A percentile compares a stretch with the other conserved stretches of the same genome.
Evolutionary conservation across 2,329 filamentous ascomycete species (phyloP).

Genomic region (Immersiporthe knoxdaviesiana): DNA sequence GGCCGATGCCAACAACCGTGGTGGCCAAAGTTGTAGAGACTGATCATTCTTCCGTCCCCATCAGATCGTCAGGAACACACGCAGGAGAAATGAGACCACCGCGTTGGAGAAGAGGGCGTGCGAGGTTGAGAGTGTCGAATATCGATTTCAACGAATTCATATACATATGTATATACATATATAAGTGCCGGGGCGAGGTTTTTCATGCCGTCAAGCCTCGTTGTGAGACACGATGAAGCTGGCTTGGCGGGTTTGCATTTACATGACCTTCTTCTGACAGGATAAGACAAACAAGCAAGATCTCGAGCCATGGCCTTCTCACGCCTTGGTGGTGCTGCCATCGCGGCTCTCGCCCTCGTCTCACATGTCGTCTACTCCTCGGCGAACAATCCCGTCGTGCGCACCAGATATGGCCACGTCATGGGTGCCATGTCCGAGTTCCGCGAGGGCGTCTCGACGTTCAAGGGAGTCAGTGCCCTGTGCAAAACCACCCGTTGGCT

Average conservation of each 20-base stretch:
- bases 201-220: background rate
- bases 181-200: background rate
- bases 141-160: background rate
- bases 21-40: background rate
- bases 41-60: background rate
- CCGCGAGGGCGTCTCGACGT: slow-evolving; percentile 10
- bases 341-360: slow-evolving; percentile 8
- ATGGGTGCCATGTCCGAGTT: slow-evolving; percentile 7
- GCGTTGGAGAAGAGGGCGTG: slow-evolving; percentile 1
- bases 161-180: background rate
- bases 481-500: slow-evolving; percentile 67
- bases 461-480: slow-evolving; percentile 67
- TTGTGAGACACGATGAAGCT: background rate
- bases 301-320: slow-evolving; percentile 2
- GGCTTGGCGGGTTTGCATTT: background rate
- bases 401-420: slow-evolving; percentile 15
- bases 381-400: background rate
- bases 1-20: background rate
- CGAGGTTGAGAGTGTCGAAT: background rate
- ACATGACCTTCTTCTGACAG: background rate
- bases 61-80: background rate
- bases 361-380: background rate
- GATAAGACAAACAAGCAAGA: background rate
- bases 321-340: background rate
- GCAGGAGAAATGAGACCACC: background rate